Percentiles rank a stretch among this genome's conserved stretches.
These are phyloP conservation scores for Aegilops longissima DNA, from an alignment of 176 grass and related monocot species.

Conservation along the genomic window DNA sequence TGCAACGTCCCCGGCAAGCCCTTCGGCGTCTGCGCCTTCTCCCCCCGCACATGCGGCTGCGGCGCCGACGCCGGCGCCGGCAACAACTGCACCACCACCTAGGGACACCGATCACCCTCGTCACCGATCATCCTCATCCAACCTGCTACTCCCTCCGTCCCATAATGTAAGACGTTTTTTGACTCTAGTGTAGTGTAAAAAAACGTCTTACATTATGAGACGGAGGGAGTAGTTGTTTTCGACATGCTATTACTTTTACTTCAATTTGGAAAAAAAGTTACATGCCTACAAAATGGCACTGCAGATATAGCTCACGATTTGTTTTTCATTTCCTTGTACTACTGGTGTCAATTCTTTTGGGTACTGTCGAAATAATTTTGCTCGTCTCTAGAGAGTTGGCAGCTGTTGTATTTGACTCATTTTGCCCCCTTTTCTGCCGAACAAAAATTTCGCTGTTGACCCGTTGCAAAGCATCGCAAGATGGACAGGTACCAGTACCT, in stretches of 20 bases:
- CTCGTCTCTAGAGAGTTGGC: not conserved
- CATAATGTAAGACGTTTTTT: too few relatives aligned
- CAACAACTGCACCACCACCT: conserved; percentile 28
- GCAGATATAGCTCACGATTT: not conserved
- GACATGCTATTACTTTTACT: too few relatives aligned
- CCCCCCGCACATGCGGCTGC: conserved; percentile 62
- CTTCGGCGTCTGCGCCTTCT: conserved; percentile 79
- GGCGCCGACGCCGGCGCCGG: conserved; percentile 20
- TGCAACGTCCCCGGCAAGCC: conserved; percentile 87
- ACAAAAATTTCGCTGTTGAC: not conserved
- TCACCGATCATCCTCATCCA: not conserved
- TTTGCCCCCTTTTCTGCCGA: not conserved
- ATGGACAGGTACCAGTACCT: not conserved
- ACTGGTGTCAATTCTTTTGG: not conserved
- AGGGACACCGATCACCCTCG: not conserved
- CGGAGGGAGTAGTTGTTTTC: too few relatives aligned
- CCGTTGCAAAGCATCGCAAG: not conserved
- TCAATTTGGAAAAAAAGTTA: too few relatives aligned
- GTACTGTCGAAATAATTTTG: not conserved
- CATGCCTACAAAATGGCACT: not conserved
- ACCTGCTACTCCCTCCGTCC: too few relatives aligned
- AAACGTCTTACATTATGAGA: too few relatives aligned
- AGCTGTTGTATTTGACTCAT: not conserved
- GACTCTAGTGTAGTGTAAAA: too few relatives aligned
- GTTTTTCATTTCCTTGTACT: not conserved